Base-by-base conservation (phyloP, 345 rosid genomes). In the Salix koriyanagi region DNA sequence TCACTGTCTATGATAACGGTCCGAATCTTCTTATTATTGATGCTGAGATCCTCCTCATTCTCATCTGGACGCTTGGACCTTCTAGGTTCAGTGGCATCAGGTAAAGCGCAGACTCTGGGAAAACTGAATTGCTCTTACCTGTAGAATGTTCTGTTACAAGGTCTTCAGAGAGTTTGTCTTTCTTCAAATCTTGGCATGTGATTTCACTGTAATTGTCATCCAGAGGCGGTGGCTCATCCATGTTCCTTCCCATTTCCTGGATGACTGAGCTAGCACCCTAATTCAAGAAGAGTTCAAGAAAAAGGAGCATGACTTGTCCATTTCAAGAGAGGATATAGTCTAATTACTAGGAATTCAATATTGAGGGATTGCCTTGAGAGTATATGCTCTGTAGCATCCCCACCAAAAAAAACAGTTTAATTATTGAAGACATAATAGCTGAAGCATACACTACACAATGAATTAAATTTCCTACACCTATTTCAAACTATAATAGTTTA, bases 31-130 rank as follows among this genome's bases (percentile, higher is more conserved):
- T 88, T 92, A 75, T 81, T 80, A 73, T 84, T 80, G 25, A 41
- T 39, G 54, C 66, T 75, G 54, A 71, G 78, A 70, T 84, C 90
- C 81, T 75, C 86, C 81, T 75, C 86, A 76, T 61, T 72, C 69
- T 87, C 90, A 73, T 73, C 80, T 70, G 75, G 77, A 73, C 86
- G 89, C 86, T 89, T 89, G 32, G 76, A 77, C 37, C 80, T 78
- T 69, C 73, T 76, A 41, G 74, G 54, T 79, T 85, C 86, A 68
- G 41, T 64, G 39, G 56, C 74, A 75, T 77, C 84, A 78, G 78
- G 72, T 39, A 60, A 25, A 25, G 67, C 74, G 71, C 74, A 78
- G 88, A 81, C 65, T 85, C 86, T 58, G 81, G 44, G 70, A 56
- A 52, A 34, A 56, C 76, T 14, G 83, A 70, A 74, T 68, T 76